Percentiles rank a stretch among this genome's conserved stretches.
Conservation (phyloP, 768 basidiomycete species). For the Trametes coccinea region DNA sequence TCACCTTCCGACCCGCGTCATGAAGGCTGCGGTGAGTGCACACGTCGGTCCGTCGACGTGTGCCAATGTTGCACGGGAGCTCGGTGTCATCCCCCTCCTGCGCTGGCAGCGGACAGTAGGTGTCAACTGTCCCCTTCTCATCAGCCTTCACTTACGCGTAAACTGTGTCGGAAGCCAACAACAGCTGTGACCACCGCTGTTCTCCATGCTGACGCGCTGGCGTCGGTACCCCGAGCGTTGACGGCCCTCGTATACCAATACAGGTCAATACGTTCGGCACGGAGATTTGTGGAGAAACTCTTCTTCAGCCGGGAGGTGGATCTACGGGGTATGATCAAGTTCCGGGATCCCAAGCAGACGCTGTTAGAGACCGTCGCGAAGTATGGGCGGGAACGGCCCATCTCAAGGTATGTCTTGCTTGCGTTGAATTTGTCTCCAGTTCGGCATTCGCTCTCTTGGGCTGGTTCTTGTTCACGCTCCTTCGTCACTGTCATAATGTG, state of each 20-base stretch:
- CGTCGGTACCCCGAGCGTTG: slow-evolving; percentile 83
- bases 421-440: background rate
- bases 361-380: slow-evolving; percentile 71
- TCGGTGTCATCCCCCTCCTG: slow-evolving; percentile 74
- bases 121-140: slow-evolving; percentile 11
- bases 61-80: slow-evolving; percentile 81
- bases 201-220: slow-evolving; percentile 83
- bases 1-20: slow-evolving; percentile 85
- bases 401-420: slow-evolving; percentile 55
- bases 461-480: too few relatives aligned
- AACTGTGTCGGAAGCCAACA: slow-evolving; percentile 36
- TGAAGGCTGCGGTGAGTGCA: slow-evolving; percentile 89
- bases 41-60: slow-evolving; percentile 87
- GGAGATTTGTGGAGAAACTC: slow-evolving; percentile 84
- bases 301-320: slow-evolving; percentile 89
- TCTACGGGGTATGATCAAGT: slow-evolving; percentile 75
- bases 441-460: too few relatives aligned
- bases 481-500: too few relatives aligned
- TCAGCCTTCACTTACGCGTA: background rate
- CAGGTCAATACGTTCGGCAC: slow-evolving; percentile 81
- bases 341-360: slow-evolving; percentile 78
- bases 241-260: slow-evolving; percentile 89
- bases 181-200: slow-evolving; percentile 50
- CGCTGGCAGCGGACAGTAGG: slow-evolving; percentile 81
- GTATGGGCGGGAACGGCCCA: slow-evolving; percentile 63